Conservation (phyloP, 2,329 filamentous ascomycete genomes). For the Pseudonectria buxi region DNA sequence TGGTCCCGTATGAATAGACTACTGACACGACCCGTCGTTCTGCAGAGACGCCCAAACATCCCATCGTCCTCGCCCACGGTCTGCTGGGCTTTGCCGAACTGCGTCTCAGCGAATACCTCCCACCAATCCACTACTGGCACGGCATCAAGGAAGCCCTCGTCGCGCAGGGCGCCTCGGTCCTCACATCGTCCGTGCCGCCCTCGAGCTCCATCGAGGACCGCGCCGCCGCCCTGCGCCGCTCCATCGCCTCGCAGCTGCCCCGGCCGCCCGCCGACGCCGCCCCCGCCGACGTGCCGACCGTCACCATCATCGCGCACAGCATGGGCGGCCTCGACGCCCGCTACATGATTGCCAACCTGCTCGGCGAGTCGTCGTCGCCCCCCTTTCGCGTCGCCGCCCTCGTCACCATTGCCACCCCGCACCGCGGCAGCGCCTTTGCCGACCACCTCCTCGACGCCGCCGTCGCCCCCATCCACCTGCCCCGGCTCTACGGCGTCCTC, state of each 20-base stretch:
- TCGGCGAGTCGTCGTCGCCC: conserved; percentile 15
- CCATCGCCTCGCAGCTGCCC: conserved; percentile 37
- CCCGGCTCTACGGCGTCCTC: conserved; percentile 46
- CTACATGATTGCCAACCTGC: conserved; percentile 55
- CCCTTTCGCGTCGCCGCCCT: conserved; percentile 43
- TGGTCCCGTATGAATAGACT: neutral
- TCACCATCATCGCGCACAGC: conserved; percentile 70
- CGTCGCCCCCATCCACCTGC: conserved; percentile 41
- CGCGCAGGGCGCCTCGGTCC: conserved; percentile 47
- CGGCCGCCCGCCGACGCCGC: conserved; percentile 7
- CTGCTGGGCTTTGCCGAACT: conserved; percentile 58
- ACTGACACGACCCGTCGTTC: conserved; percentile 3
- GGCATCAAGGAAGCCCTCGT: conserved; percentile 54
- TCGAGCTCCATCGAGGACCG: conserved; percentile 55
- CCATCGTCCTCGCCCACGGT: conserved; percentile 60
- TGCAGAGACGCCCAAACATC: conserved; percentile 50
- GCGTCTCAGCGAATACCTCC: conserved; percentile 42
- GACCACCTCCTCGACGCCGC: conserved; percentile 42
- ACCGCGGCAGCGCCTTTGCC: conserved; percentile 49
- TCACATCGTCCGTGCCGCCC: conserved; percentile 55
- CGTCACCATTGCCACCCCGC: conserved; percentile 49
- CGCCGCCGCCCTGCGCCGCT: conserved; percentile 48
- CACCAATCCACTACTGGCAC: conserved; percentile 57
- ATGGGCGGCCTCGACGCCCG: conserved; percentile 61
- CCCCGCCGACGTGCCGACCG: conserved; percentile 34